Conservation (phyloP, 2,329 filamentous ascomycete genomes). For the Xylariaceae sp. region DNA sequence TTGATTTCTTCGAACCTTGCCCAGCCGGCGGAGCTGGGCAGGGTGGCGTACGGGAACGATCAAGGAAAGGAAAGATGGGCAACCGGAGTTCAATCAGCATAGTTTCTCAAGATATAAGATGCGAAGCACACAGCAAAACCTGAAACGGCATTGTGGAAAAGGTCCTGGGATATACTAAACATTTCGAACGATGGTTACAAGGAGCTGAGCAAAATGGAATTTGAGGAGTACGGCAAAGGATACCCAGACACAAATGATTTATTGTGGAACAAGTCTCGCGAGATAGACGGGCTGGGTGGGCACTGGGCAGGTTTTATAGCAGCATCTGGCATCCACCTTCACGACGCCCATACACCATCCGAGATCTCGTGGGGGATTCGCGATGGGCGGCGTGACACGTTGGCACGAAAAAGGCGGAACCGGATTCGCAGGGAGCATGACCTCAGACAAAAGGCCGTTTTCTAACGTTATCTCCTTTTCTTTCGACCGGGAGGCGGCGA, state of each 20-base stretch:
- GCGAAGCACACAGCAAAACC: conserved; percentile 24
- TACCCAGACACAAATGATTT: conserved; percentile 26
- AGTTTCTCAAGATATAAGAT: conserved; percentile 14
- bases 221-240: conserved; percentile 24
- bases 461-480: conserved; percentile 17
- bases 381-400: no score
- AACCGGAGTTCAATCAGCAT: conserved; percentile 19
- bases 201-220: conserved; percentile 17
- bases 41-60: conserved; percentile 25
- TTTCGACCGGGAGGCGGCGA: conserved; percentile 10
- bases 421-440: conserved; percentile 24
- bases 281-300: conserved; percentile 15
- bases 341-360: no score
- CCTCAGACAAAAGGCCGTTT: no score
- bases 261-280: conserved; percentile 22
- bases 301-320: no score
- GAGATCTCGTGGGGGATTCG: no score
- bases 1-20: conserved; percentile 16
- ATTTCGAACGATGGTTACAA: conserved; percentile 18
- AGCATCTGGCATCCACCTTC: no score
- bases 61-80: conserved; percentile 15
- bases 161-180: conserved; percentile 27
- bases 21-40: conserved; percentile 14
- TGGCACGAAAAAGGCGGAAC: conserved; percentile 28
- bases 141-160: conserved; percentile 17